A percentile compares a stretch with the other conserved stretches of the same genome.
phyloP scores from a whole-genome alignment of 192 early-diverging fungal species.

The Coemansia sp. region DNA sequence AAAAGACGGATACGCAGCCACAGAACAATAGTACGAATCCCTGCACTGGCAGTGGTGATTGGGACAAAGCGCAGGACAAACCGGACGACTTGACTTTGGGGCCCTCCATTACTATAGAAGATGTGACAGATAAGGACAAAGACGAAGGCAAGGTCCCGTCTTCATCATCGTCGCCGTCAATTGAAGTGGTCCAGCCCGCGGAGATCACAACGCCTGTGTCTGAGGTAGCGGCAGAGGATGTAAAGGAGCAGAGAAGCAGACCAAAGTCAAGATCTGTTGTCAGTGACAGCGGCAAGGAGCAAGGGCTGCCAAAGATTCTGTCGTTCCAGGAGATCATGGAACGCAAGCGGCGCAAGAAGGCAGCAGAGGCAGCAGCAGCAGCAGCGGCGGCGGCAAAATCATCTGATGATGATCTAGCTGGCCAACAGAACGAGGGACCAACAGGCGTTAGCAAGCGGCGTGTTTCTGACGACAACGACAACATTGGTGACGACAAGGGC shows the following conservation, averaged over 20 bases:
- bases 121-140: not conserved
- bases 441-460: not conserved
- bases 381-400: not conserved
- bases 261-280: constrained; percentile 1
- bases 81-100: not conserved
- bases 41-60: not conserved
- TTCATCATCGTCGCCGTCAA: not conserved
- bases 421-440: not conserved
- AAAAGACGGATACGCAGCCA: not conserved
- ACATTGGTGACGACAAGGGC: constrained; percentile 13
- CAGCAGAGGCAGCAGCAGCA: constrained; percentile 1
- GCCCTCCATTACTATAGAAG: not conserved
- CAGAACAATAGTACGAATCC: not conserved
- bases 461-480: not conserved
- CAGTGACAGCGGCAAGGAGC: not conserved
- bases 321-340: constrained; percentile 47
- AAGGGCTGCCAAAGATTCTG: constrained; percentile 25
- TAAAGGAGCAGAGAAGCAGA: not conserved
- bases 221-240: not conserved
- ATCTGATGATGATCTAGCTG: not conserved
- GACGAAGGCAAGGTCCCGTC: not conserved
- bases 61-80: not conserved
- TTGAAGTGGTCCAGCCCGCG: not conserved
- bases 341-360: constrained; percentile 37
- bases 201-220: not conserved